phyloP scores from a whole-genome alignment of 1,284 basidiomycete genomes.

The Puccinia novopanici region DNA sequence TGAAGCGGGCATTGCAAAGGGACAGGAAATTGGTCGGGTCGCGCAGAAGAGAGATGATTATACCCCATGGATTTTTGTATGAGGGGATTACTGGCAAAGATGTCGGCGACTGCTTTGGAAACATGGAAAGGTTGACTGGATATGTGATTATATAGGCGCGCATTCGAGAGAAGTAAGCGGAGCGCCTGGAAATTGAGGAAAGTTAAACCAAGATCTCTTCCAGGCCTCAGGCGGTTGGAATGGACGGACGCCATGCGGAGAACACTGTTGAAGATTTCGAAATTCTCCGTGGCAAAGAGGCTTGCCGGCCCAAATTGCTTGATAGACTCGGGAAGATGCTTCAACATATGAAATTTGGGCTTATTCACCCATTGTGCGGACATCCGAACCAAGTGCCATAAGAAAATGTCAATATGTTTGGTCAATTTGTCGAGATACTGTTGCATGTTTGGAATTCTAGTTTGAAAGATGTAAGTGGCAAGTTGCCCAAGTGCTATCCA shows the following conservation, averaged over 20 bases:
- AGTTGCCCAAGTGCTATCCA: not conserved
- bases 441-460: not conserved
- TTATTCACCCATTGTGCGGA: conserved; percentile 16
- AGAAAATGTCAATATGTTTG: not conserved
- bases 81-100: too few species aligned
- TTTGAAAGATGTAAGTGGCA: not conserved
- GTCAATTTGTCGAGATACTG: not conserved
- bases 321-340: conserved; percentile 18
- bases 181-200: not conserved
- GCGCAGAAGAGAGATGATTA: not conserved
- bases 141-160: not conserved
- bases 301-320: not conserved
- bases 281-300: conserved; percentile 23
- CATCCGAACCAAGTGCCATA: not conserved
- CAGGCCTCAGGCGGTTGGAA: not conserved
- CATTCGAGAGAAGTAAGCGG: not conserved
- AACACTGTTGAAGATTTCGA: too few species aligned
- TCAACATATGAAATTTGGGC: conserved; percentile 22
- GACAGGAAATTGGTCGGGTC: too few species aligned
- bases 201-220: not conserved
- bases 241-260: not conserved
- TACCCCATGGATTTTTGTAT: not conserved
- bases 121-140: too few species aligned
- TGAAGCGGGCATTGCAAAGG: too few species aligned
- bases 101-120: too few species aligned